phyloP scores from a whole-genome alignment of 176 grass and related monocot genomes.

The Ampelocalamus luodianensis region DNA sequence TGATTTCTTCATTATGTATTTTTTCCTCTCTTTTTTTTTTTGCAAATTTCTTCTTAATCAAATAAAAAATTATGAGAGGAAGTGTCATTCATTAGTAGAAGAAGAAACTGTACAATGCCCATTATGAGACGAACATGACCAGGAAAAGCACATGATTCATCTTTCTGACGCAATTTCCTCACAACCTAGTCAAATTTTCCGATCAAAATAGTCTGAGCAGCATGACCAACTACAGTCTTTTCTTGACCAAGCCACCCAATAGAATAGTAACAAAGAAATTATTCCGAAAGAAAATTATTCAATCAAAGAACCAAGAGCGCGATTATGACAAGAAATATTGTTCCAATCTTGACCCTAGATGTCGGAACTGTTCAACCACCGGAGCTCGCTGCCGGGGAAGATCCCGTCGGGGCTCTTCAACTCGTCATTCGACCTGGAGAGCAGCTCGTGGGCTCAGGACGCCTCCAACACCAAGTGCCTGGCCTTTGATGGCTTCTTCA shows the following conservation, averaged over 20 bases:
- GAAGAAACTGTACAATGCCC: too few species aligned
- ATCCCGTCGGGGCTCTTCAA: conserved; percentile 95
- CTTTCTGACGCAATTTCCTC: not conserved
- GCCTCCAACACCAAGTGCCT: conserved; percentile 69
- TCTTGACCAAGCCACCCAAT: not conserved
- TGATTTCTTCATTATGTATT: not conserved
- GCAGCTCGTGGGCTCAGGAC: conserved; percentile 73
- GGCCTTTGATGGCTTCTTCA: conserved; percentile 88
- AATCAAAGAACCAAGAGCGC: not conserved
- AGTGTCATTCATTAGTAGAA: too few species aligned
- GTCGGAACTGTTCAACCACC: conserved; percentile 84
- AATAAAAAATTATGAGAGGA: not conserved
- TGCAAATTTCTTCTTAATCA: not conserved
- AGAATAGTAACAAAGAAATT: not conserved
- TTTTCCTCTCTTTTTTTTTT: too few species aligned
- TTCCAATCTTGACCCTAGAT: conserved; percentile 55
- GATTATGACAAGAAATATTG: not conserved
- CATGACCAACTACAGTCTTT: not conserved
- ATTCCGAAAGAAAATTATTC: not conserved
- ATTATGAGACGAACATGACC: too few species aligned
- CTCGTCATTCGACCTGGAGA: conserved; percentile 56
- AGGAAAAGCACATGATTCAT: not conserved
- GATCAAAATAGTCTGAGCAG: not conserved
- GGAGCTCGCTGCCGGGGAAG: conserved; percentile 72
- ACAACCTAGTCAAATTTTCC: not conserved